Base-by-base conservation (phyloP, 2,329 filamentous ascomycete species). In the Blastomyces percursus region DNA sequence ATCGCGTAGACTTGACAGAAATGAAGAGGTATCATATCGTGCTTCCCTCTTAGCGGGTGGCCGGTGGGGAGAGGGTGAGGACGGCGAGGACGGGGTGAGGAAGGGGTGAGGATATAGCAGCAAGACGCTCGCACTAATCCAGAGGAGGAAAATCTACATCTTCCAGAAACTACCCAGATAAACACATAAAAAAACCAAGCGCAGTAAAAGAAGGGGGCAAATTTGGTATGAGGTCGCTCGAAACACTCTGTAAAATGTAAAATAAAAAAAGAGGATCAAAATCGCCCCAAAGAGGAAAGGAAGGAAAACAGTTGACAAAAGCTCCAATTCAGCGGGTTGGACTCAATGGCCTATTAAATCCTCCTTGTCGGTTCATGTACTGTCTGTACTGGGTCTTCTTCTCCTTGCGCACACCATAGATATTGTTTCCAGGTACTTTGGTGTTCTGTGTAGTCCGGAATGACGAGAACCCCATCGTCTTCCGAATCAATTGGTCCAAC, bases 371-470 rank as follows among this genome's bases (percentile, higher is more conserved):
- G 66, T 80, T 81, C 85, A 99, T 99, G 76, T 99, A 99, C 82
- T 99, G 94, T 69, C 94, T 83, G 72, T 96, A 97, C 79, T 95
- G 85, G 16, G 87, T 89, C 84, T 91, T 92, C 85, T 96, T 96
- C 78, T 94, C 91, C 81, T 94, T 96, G 68, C 87, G 81, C 60
- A 96, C 86, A 0, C 81, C 90, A 62, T 89, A 92, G 51, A 87
- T 85, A 71, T 91, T 86, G 72, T 99, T 99, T 1, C 94, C 94
- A 0, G 84, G 82, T 1, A 99, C 86, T 72, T 96, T 95, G 61
- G 88, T 91, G 64, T 89, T 86, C 76, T 97, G 95, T 24, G 94
- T 97, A 30, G 85, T 86, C 63, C 86, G 87, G 76, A 97, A 99
- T 0, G 83, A 84, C 21, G 86, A 86, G 71, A 99, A 96, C 1